Evolutionary conservation across 2,329 filamentous ascomycete genomes (phyloP).

Genomic region (Hypoxylon sp.): DNA sequence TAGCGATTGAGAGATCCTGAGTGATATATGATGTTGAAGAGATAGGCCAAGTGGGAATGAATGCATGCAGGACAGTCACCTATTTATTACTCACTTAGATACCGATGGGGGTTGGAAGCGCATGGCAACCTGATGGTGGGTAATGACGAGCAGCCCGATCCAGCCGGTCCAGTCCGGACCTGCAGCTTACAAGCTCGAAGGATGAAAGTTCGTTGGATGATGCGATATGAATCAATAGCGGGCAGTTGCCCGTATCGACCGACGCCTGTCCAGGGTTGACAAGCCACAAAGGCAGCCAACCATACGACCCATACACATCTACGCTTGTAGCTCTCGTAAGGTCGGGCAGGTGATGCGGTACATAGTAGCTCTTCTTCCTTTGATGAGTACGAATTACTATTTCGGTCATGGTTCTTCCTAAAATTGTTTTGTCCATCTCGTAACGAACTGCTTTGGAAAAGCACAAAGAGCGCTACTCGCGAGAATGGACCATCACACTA

Average conservation of each 20-base stretch:
- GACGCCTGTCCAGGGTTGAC: slow-evolving; percentile 38
- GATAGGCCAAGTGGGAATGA: slow-evolving; percentile 24
- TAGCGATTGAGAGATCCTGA: slow-evolving; percentile 42
- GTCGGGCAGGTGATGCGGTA: slow-evolving; percentile 31
- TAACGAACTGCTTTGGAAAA: slow-evolving; percentile 31
- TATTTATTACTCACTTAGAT: slow-evolving; percentile 46
- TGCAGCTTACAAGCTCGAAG: slow-evolving; percentile 42
- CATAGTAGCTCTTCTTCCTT: slow-evolving; percentile 9
- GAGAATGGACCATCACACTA: slow-evolving; percentile 10
- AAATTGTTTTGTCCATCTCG: slow-evolving; percentile 29
- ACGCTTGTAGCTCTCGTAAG: slow-evolving; percentile 32
- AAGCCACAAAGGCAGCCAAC: slow-evolving; percentile 44
- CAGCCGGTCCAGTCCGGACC: slow-evolving; percentile 44
- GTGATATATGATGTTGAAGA: slow-evolving; percentile 46
- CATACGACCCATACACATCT: slow-evolving; percentile 37
- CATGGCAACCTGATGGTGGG: slow-evolving; percentile 45
- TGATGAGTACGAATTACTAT: slow-evolving; percentile 24
- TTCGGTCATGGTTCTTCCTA: slow-evolving; percentile 26
- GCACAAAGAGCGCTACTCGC: slow-evolving; percentile 19
- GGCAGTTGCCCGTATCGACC: slow-evolving; percentile 41
- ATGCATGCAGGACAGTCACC: slow-evolving; percentile 44
- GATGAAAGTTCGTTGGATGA: slow-evolving; percentile 45
- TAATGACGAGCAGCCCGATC: slow-evolving; percentile 45
- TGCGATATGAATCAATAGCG: slow-evolving; percentile 40
- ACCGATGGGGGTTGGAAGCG: slow-evolving; percentile 23